phyloP scores from a whole-genome alignment of 768 basidiomycete genomes.

The Paxillus involutus region DNA sequence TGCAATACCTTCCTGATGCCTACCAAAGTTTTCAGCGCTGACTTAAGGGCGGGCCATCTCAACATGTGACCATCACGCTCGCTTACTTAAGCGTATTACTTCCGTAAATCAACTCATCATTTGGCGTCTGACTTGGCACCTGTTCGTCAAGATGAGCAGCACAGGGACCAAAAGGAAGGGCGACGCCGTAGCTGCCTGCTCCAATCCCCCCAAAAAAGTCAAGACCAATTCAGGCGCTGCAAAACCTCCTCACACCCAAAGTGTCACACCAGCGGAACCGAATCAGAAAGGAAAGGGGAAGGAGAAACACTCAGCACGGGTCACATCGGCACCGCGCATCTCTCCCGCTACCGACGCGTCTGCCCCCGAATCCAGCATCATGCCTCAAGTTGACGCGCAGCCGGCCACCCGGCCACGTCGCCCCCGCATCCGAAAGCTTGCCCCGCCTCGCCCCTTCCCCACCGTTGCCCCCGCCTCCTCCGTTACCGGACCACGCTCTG shows the following conservation, averaged over 20 bases:
- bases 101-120: no score
- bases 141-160: background rate
- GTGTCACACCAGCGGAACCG: background rate
- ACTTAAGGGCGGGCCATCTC: constrained; percentile 22
- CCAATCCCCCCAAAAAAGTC: constrained; percentile 11
- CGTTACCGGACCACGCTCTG: constrained; percentile 78
- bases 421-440: constrained; percentile 59
- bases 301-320: background rate
- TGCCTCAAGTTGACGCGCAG: background rate
- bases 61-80: constrained; percentile 4
- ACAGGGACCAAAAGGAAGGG: constrained; percentile 14
- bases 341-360: background rate
- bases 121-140: no score
- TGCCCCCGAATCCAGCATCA: constrained; percentile 1
- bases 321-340: background rate
- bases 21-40: constrained; percentile 2
- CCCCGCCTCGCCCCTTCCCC: constrained; percentile 73
- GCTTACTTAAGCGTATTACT: no score
- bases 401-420: constrained; percentile 11
- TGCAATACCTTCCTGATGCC: constrained; percentile 1
- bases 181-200: constrained; percentile 4
- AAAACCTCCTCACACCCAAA: background rate
- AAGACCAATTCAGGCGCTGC: constrained; percentile 10
- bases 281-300: background rate
- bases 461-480: constrained; percentile 73